These are phyloP conservation scores for Ophiostoma quercus DNA, from an alignment of 2,329 filamentous ascomycete genomes.

Conservation along the genomic window DNA sequence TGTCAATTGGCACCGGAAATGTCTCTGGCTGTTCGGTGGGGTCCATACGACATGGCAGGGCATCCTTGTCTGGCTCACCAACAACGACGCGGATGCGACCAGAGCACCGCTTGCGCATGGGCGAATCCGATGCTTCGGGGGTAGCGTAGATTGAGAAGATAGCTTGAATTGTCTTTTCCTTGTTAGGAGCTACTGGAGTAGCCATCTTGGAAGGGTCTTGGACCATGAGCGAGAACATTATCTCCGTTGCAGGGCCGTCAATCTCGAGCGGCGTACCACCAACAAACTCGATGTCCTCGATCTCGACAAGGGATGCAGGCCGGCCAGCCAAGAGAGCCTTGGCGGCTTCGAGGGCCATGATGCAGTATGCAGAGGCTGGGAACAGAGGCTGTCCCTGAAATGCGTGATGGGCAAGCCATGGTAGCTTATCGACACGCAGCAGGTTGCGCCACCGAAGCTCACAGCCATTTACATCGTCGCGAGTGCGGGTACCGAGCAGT, in stretches of 20 bases:
- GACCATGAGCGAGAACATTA: constrained; percentile 36
- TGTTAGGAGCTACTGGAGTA: background rate
- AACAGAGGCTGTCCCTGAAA: constrained; percentile 43
- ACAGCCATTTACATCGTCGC: constrained; percentile 22
- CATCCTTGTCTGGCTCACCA: constrained; percentile 29
- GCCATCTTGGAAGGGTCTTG: constrained; percentile 16
- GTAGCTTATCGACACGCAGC: constrained; percentile 21
- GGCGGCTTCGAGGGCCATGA: constrained; percentile 45
- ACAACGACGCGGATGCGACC: constrained; percentile 35
- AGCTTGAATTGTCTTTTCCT: constrained; percentile 30
- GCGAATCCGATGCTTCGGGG: constrained; percentile 32
- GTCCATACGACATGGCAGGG: constrained; percentile 30
- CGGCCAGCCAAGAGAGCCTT: constrained; percentile 30
- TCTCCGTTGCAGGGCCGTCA: constrained; percentile 36
- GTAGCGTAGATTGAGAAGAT: constrained; percentile 36
- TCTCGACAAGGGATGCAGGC: constrained; percentile 32
- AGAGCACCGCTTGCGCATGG: constrained; percentile 37
- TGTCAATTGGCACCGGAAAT: constrained; percentile 31
- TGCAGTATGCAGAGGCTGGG: constrained; percentile 44
- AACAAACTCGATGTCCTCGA: constrained; percentile 34
- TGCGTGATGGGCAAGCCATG: constrained; percentile 30
- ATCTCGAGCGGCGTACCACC: constrained; percentile 35
- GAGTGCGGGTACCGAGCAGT: constrained; percentile 25
- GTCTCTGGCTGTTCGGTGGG: constrained; percentile 32
- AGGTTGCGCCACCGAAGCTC: constrained; percentile 26